Percentiles rank a stretch among this genome's conserved stretches.
phyloP scores from a whole-genome alignment of 2,329 filamentous ascomycete genomes.

The Orbilia blumenaviensis region DNA sequence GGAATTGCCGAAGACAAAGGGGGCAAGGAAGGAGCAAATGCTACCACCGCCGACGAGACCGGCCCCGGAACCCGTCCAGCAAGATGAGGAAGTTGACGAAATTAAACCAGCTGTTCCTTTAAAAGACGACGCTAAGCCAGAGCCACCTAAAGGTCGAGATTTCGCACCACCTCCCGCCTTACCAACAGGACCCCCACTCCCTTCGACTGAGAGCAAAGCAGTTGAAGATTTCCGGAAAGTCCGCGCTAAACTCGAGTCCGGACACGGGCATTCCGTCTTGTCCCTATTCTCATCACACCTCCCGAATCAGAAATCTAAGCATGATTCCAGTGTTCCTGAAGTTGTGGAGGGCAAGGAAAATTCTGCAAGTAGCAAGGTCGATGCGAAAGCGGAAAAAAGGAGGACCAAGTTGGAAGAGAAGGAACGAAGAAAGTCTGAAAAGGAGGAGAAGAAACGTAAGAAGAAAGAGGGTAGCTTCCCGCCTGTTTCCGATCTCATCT shows the following conservation, averaged over 20 bases:
- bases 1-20: constrained; percentile 17
- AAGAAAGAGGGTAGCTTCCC: constrained; percentile 48
- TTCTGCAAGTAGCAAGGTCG: constrained; percentile 14
- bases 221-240: constrained; percentile 47
- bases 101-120: constrained; percentile 35
- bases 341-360: constrained; percentile 46
- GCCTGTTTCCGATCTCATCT: constrained; percentile 44
- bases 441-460: constrained; percentile 52
- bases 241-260: constrained; percentile 37
- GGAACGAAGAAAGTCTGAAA: constrained; percentile 35
- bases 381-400: constrained; percentile 38
- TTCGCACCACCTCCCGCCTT: constrained; percentile 20
- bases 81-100: background rate
- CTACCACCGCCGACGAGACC: background rate
- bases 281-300: constrained; percentile 49
- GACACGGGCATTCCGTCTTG: constrained; percentile 32
- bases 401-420: constrained; percentile 54
- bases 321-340: constrained; percentile 12
- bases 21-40: constrained; percentile 12
- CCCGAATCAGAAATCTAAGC: constrained; percentile 39
- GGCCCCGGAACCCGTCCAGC: background rate
- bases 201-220: constrained; percentile 39
- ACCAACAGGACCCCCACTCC: constrained; percentile 19
- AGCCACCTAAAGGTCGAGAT: constrained; percentile 21
- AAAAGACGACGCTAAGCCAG: constrained; percentile 25